These are phyloP conservation scores for Hortiboletus rubellus DNA, from an alignment of 1,284 basidiomycete genomes.

Conservation along the genomic window DNA sequence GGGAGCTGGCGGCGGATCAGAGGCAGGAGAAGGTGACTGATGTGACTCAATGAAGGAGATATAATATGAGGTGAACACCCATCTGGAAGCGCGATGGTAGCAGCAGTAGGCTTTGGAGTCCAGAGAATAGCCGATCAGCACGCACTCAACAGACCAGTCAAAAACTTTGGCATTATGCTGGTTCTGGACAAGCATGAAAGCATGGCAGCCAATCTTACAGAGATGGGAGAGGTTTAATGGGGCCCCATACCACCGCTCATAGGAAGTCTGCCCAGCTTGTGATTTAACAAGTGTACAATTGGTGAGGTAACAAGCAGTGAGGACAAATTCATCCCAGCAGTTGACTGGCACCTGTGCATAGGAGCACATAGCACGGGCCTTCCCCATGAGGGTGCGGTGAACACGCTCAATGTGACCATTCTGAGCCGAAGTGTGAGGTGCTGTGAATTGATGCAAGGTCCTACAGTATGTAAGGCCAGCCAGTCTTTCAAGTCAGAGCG, in stretches of 20 bases:
- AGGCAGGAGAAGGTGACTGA: background rate
- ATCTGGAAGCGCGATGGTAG: too few relatives aligned
- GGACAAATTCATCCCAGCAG: background rate
- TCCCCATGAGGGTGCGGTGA: too few relatives aligned
- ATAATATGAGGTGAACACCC: background rate
- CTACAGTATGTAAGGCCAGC: too few relatives aligned
- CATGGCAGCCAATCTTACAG: background rate
- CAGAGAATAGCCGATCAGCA: background rate
- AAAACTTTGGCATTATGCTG: background rate
- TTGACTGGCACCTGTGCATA: too few relatives aligned
- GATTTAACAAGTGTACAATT: background rate
- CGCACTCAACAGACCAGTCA: background rate
- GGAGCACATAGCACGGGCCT: too few relatives aligned
- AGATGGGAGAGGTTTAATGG: background rate
- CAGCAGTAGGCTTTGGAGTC: too few relatives aligned
- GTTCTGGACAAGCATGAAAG: background rate
- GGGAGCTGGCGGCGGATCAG: too few relatives aligned
- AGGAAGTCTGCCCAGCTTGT: background rate
- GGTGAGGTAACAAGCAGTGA: background rate
- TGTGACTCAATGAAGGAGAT: slow-evolving; percentile 1
- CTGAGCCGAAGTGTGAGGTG: too few relatives aligned
- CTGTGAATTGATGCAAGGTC: too few relatives aligned
- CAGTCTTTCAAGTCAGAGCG: too few relatives aligned
- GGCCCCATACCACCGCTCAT: background rate
- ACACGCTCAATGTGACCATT: too few relatives aligned